These are phyloP conservation scores for Evansstolkia leycettana DNA, from an alignment of 495 filamentous ascomycete species.

Conservation along the genomic window DNA sequence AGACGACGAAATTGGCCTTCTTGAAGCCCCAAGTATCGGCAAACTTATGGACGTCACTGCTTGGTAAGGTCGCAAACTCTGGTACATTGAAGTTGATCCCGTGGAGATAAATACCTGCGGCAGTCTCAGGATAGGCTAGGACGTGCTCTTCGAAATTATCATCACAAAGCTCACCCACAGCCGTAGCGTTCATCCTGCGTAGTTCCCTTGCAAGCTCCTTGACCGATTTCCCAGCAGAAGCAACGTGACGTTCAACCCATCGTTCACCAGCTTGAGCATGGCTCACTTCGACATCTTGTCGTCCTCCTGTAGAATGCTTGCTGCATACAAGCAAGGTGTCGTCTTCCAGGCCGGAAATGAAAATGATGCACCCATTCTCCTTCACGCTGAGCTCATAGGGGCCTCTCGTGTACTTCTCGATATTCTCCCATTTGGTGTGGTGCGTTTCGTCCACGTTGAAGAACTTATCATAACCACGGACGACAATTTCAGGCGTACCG, in stretches of 20 bases:
- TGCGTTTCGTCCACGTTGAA: conserved; percentile 80
- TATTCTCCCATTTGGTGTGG: conserved; percentile 70
- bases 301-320: conserved; percentile 85
- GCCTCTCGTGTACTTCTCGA: conserved; percentile 62
- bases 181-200: conserved; percentile 72
- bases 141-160: conserved; percentile 96
- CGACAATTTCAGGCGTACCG: conserved; percentile 61
- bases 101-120: conserved; percentile 88
- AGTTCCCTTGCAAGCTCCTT: conserved; percentile 64
- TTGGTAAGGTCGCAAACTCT: conserved; percentile 73
- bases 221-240: conserved; percentile 58
- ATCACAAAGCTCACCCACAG: conserved; percentile 93
- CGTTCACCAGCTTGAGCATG: conserved; percentile 77
- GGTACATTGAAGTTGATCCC: conserved; percentile 92
- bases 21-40: conserved; percentile 91
- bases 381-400: conserved; percentile 95
- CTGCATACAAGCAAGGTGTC: conserved; percentile 85
- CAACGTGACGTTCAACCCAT: conserved; percentile 75
- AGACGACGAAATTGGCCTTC: conserved; percentile 69
- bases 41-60: conserved; percentile 68
- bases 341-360: conserved; percentile 83
- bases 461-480: conserved; percentile 96
- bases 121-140: conserved; percentile 70
- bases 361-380: conserved; percentile 98
- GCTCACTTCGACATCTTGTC: conserved; percentile 54